These are phyloP conservation scores for Tuber melanosporum DNA, from an alignment of 495 filamentous ascomycete genomes.

Conservation along the genomic window DNA sequence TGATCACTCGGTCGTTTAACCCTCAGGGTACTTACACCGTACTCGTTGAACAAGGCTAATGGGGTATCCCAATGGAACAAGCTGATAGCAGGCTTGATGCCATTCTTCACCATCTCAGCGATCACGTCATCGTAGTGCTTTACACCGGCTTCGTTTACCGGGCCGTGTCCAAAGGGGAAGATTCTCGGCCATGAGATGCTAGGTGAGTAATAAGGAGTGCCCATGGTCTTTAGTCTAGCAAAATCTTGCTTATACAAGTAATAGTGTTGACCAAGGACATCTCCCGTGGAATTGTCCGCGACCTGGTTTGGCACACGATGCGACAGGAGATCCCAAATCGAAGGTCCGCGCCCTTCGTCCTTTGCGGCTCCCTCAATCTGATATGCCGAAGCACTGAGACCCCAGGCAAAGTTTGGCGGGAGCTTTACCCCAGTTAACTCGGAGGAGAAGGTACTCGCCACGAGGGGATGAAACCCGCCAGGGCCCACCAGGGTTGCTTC, in stretches of 20 bases:
- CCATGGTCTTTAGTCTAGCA: slow-evolving; percentile 43
- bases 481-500: slow-evolving; percentile 45
- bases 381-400: slow-evolving; percentile 42
- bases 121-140: slow-evolving; percentile 48
- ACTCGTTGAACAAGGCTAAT: slow-evolving; percentile 46
- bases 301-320: slow-evolving; percentile 43
- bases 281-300: slow-evolving; percentile 45
- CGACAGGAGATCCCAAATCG: slow-evolving; percentile 41
- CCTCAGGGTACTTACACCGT: slow-evolving; percentile 41
- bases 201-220: slow-evolving; percentile 45
- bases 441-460: slow-evolving; percentile 36
- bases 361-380: slow-evolving; percentile 42
- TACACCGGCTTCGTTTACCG: slow-evolving; percentile 44
- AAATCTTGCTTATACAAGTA: slow-evolving; percentile 49
- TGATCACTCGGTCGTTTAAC: slow-evolving; percentile 18
- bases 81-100: slow-evolving; percentile 44
- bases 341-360: slow-evolving; percentile 41
- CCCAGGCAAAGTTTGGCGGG: slow-evolving; percentile 38
- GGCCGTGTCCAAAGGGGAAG: slow-evolving; percentile 47
- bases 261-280: slow-evolving; percentile 46
- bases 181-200: slow-evolving; percentile 48
- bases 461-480: slow-evolving; percentile 43
- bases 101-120: slow-evolving; percentile 43
- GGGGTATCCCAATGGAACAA: slow-evolving; percentile 50
- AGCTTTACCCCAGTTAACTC: slow-evolving; percentile 39